Conservation (phyloP, 306 rosid genomes). For the Cyclanthera cordifolia region DNA sequence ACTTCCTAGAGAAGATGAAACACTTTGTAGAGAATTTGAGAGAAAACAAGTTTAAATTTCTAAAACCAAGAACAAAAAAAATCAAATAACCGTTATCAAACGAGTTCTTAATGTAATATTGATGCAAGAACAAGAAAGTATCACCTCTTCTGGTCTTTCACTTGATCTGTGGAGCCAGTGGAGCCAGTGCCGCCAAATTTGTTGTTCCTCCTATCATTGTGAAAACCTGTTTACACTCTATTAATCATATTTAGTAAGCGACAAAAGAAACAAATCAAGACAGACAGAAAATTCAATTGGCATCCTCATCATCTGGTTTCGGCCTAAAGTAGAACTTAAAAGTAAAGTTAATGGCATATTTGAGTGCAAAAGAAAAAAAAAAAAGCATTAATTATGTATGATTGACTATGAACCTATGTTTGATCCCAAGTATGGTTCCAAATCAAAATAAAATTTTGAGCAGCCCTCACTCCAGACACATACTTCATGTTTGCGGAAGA, state of each 20-base stretch:
- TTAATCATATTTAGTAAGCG: background rate
- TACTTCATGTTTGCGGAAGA: background rate
- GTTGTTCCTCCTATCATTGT: conserved; percentile 27
- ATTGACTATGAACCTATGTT: background rate
- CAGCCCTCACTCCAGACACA: background rate
- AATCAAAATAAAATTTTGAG: background rate
- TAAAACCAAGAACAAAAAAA: no score
- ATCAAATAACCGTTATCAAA: no score
- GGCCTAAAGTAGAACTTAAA: background rate
- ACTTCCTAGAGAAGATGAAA: no score
- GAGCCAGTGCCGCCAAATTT: conserved; percentile 21
- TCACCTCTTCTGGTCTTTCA: conserved; percentile 46
- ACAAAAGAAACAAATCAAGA: background rate
- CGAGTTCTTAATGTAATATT: background rate
- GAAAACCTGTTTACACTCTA: conserved; percentile 34
- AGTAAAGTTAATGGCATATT: background rate
- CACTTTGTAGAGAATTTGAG: no score
- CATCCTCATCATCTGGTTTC: background rate
- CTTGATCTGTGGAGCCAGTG: conserved; percentile 28
- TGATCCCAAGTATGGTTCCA: background rate
- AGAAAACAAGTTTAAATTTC: no score
- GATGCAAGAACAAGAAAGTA: conserved; percentile 17
- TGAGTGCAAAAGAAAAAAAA: background rate
- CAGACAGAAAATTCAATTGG: background rate
- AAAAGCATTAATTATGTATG: background rate